phyloP scores from a whole-genome alignment of 805 yeast species.

The Candida yuanshanica region DNA sequence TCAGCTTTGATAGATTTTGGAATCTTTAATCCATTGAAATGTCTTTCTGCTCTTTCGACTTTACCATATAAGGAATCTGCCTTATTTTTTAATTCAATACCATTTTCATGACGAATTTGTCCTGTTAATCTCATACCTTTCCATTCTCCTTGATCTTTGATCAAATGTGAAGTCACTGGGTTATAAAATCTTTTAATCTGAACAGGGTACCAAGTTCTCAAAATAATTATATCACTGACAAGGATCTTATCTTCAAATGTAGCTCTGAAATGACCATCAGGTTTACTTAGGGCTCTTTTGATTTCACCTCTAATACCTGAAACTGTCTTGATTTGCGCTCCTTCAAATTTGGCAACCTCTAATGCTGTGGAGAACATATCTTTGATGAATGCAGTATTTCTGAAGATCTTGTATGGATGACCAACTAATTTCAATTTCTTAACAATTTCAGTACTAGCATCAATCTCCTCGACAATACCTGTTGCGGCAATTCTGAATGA shows the following conservation, averaged over 20 bases:
- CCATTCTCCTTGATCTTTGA: conserved; percentile 81
- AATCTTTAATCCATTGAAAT: conserved; percentile 81
- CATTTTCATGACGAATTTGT: conserved; percentile 74
- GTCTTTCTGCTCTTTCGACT: conserved; percentile 78
- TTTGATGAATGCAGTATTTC: conserved; percentile 94
- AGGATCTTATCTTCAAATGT: conserved; percentile 93
- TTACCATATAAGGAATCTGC: conserved; percentile 53
- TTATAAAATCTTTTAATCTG: conserved; percentile 86
- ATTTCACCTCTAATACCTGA: conserved; percentile 98
- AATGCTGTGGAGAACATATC: conserved; percentile 91
- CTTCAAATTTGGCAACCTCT: conserved; percentile 97
- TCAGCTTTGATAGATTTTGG: conserved; percentile 72
- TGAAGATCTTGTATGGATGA: conserved; percentile 86
- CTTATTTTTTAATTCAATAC: conserved; percentile 55
- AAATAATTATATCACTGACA: conserved; percentile 81
- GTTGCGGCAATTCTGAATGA: conserved; percentile 95
- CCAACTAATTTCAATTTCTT: conserved; percentile 95
- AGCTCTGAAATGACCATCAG: conserved; percentile 95
- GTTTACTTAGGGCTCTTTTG: conserved; percentile 87
- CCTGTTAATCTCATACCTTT: conserved; percentile 96
- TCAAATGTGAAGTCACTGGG: conserved; percentile 87
- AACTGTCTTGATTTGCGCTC: conserved; percentile 94
- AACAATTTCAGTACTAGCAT: conserved; percentile 83
- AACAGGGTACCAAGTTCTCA: conserved; percentile 97
- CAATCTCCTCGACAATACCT: conserved; percentile 91